These are phyloP conservation scores for Calonectria crousiana DNA, from an alignment of 2,329 filamentous ascomycete species.

Conservation along the genomic window DNA sequence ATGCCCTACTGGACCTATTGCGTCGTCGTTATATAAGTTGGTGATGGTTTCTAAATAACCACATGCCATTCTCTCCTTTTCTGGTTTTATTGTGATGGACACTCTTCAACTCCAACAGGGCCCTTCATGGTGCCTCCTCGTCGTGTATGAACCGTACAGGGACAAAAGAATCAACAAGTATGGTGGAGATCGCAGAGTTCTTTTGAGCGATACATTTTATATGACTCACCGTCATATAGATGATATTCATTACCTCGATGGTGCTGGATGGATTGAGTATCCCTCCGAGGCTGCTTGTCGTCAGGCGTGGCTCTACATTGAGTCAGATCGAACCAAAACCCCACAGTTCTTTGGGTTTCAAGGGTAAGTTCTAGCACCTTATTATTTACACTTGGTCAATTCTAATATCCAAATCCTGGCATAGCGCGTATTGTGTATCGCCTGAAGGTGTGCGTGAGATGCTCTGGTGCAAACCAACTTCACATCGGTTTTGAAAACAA, in stretches of 20 bases:
- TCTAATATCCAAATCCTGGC: neutral
- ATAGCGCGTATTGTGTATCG: neutral
- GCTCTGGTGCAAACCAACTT: neutral
- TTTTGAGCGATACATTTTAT: neutral
- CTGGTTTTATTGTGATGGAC: neutral
- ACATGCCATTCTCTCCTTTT: neutral
- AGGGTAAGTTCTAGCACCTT: neutral
- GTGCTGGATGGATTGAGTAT: neutral
- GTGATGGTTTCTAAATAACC: too few relatives aligned
- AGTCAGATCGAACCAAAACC: neutral
- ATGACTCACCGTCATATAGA: neutral
- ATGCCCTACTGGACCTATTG: too few relatives aligned
- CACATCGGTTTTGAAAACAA: neutral
- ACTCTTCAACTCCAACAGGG: neutral
- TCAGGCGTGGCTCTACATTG: neutral
- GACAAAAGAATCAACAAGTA: neutral
- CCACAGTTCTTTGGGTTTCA: neutral
- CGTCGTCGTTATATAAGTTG: too few relatives aligned
- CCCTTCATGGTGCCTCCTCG: neutral
- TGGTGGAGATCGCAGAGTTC: neutral
- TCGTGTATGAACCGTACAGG: neutral
- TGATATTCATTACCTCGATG: neutral
- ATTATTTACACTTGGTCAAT: neutral
- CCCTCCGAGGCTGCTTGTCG: neutral
- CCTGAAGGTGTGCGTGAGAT: neutral